Percentiles rank a stretch among this genome's conserved stretches.
phyloP scores from a whole-genome alignment of 2,329 filamentous ascomycete species.

The Neoarthrinium moseri region DNA sequence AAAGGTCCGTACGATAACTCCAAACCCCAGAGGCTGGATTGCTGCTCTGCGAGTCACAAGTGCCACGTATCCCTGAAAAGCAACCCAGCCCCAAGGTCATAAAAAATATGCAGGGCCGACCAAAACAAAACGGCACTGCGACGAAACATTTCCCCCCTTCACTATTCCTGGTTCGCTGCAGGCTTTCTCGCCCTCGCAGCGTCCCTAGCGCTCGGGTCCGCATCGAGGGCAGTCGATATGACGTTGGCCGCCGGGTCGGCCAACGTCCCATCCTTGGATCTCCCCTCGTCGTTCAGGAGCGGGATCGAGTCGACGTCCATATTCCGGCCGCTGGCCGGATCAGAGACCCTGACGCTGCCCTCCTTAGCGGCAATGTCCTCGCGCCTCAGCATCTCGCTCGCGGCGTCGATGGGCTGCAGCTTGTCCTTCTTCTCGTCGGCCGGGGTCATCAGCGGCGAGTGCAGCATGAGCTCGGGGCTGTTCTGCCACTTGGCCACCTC shows the following conservation, averaged over 20 bases:
- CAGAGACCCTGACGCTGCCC: slow-evolving; percentile 19
- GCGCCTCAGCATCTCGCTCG: slow-evolving; percentile 11
- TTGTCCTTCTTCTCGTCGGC: slow-evolving; percentile 18
- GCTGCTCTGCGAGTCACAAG: too few species aligned
- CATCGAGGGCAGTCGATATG: slow-evolving; percentile 9
- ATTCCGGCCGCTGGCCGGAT: slow-evolving; percentile 22
- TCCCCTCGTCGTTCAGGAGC: slow-evolving; percentile 2
- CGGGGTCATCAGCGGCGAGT: slow-evolving; percentile 38
- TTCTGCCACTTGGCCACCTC: slow-evolving; percentile 89
- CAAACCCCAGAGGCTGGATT: too few species aligned
- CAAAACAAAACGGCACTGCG: too few species aligned
- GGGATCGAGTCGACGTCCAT: slow-evolving; percentile 29
- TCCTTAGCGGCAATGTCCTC: slow-evolving; percentile 15
- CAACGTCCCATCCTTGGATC: not conserved
- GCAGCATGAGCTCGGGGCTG: slow-evolving; percentile 33
- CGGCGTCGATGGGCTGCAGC: slow-evolving; percentile 15
- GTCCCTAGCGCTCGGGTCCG: slow-evolving; percentile 45
- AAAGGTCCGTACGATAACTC: too few species aligned
- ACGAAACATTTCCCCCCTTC: too few species aligned
- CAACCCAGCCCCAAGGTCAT: too few species aligned
- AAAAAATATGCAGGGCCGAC: too few species aligned
- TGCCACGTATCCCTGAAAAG: too few species aligned
- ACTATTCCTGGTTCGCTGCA: slow-evolving; percentile 16
- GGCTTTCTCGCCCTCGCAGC: slow-evolving; percentile 46
- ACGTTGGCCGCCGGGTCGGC: not conserved